phyloP scores from a whole-genome alignment of 257 asterid species.

The Solanum clarkiae region DNA sequence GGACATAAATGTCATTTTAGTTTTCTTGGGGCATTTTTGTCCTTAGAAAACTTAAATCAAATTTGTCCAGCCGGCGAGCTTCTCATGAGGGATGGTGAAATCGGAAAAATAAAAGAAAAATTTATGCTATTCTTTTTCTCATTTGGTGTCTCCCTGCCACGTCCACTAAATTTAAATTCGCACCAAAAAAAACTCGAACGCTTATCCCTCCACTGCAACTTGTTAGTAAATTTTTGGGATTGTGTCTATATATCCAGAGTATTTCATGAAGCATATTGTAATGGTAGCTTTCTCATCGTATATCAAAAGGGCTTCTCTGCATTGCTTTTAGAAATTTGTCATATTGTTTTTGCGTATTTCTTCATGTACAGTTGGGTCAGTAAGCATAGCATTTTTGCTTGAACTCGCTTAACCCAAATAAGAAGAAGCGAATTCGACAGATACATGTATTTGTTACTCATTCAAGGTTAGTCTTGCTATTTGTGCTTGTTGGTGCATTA shows the following conservation, averaged over 20 bases:
- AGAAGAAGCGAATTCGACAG: neutral
- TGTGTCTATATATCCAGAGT: neutral
- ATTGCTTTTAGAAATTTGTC: neutral
- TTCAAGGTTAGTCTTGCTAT: neutral
- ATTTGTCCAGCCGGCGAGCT: neutral
- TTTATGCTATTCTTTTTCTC: too few species aligned
- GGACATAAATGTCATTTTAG: neutral
- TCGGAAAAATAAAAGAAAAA: too few species aligned
- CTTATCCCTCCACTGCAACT: too few species aligned
- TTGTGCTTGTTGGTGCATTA: neutral
- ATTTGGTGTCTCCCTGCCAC: too few species aligned
- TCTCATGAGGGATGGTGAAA: neutral
- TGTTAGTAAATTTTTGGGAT: neutral
- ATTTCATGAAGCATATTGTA: neutral
- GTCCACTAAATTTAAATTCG: too few species aligned
- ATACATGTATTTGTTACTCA: neutral
- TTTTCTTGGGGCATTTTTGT: neutral
- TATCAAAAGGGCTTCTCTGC: neutral
- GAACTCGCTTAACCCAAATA: neutral
- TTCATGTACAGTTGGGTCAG: neutral
- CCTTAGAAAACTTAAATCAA: neutral
- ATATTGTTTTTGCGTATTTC: neutral
- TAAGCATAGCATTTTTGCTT: neutral
- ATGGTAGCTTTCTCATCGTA: neutral
- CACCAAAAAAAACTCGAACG: too few species aligned